These are phyloP conservation scores for Toxicodendron radicans DNA, from an alignment of 345 rosid species.

Conservation along the genomic window DNA sequence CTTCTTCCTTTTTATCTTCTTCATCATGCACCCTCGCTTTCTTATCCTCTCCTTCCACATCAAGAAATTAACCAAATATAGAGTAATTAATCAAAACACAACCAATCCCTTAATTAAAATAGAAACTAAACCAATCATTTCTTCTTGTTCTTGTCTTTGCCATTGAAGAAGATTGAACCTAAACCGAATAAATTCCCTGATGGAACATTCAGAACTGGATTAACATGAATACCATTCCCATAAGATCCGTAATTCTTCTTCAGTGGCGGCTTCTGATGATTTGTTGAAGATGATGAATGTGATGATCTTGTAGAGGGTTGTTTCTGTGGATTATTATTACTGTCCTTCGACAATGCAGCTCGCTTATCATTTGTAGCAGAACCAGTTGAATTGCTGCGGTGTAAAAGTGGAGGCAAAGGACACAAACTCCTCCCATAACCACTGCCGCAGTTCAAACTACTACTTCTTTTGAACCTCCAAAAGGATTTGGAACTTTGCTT, in stretches of 20 bases:
- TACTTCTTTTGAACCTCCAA: constrained; percentile 78
- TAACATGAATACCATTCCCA: constrained; percentile 51
- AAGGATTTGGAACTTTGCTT: constrained; percentile 64
- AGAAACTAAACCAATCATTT: constrained; percentile 15
- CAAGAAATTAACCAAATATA: not conserved
- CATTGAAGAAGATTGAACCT: constrained; percentile 64
- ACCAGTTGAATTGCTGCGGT: constrained; percentile 78
- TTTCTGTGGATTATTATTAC: constrained; percentile 48
- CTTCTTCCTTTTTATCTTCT: not conserved
- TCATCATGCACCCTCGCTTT: constrained; percentile 3
- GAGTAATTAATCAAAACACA: not conserved
- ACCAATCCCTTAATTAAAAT: not conserved
- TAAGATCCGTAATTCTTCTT: constrained; percentile 61
- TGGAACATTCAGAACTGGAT: constrained; percentile 70
- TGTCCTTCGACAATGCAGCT: constrained; percentile 35
- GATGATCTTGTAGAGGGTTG: constrained; percentile 30
- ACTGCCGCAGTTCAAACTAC: constrained; percentile 72
- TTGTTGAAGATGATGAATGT: constrained; percentile 19
- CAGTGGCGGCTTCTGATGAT: constrained; percentile 71
- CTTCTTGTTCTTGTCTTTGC: constrained; percentile 65
- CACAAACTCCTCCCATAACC: constrained; percentile 69
- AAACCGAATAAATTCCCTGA: constrained; percentile 68
- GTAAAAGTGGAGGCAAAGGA: constrained; percentile 64
- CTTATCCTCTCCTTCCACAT: constrained; percentile 11
- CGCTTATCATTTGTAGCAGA: constrained; percentile 40